phyloP scores from a whole-genome alignment of 768 basidiomycete genomes.

The Roridomyces roridus region DNA sequence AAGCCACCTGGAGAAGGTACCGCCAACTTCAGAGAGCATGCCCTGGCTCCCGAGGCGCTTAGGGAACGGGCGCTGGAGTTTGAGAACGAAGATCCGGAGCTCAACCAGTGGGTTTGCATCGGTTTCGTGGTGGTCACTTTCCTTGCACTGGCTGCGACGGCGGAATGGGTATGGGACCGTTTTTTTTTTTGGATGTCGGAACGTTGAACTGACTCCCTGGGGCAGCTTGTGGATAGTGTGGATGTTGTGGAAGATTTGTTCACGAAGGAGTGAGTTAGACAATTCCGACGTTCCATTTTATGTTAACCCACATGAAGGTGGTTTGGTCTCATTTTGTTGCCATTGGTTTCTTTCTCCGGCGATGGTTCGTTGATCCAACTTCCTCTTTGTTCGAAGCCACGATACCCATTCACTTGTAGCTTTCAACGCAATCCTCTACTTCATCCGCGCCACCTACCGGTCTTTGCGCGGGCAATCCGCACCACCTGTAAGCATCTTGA shows the following conservation, averaged over 20 bases:
- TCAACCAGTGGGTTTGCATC: slow-evolving; percentile 71
- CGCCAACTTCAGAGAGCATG: slow-evolving; percentile 40
- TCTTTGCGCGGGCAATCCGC: too few species aligned
- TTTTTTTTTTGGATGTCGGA: too few species aligned
- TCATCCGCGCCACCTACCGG: slow-evolving; percentile 48
- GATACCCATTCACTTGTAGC: too few species aligned
- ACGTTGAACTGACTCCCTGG: too few species aligned
- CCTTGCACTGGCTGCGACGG: slow-evolving; percentile 67
- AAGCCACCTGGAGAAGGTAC: slow-evolving; percentile 69
- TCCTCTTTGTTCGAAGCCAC: too few species aligned
- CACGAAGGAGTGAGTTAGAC: slow-evolving; percentile 52
- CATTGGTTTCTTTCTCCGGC: slow-evolving; percentile 73
- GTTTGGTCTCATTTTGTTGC: slow-evolving; percentile 77
- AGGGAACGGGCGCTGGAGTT: slow-evolving; percentile 45
- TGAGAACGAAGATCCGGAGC: slow-evolving; percentile 51
- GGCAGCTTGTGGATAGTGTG: slow-evolving; percentile 68
- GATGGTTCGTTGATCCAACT: slow-evolving; percentile 35
- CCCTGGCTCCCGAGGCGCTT: slow-evolving; percentile 51
- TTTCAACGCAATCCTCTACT: slow-evolving; percentile 47
- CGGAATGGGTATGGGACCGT: slow-evolving; percentile 78
- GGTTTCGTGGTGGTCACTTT: slow-evolving; percentile 56
- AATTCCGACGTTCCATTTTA: background rate
- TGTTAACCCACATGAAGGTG: slow-evolving; percentile 46
- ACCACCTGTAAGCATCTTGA: too few species aligned
- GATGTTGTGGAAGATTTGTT: slow-evolving; percentile 57